Evolutionary conservation across 1,284 basidiomycete species (phyloP).

Genomic region (Marasmius sp.): DNA sequence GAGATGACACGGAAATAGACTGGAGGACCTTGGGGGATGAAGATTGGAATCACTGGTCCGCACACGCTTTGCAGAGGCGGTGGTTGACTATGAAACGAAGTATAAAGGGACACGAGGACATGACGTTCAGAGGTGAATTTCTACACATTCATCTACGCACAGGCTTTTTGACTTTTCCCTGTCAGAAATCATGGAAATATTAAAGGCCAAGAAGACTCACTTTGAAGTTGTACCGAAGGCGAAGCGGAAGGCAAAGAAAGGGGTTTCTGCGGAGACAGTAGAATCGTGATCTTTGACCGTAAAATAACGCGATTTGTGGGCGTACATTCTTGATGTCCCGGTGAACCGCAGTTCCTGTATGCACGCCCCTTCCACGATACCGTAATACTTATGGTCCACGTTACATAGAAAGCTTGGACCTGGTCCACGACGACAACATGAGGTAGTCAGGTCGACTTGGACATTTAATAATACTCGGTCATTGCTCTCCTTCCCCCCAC

Average conservation of each 20-base stretch:
- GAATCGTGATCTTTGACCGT: slow-evolving; percentile 20
- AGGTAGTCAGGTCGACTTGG: not conserved
- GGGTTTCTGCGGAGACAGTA: slow-evolving; percentile 55
- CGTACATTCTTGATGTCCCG: not conserved
- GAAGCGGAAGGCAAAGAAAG: slow-evolving; percentile 40
- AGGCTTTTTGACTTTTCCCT: slow-evolving; percentile 4
- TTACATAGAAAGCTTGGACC: not conserved
- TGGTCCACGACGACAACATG: not conserved
- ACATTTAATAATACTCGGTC: not conserved
- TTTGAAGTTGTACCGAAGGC: slow-evolving; percentile 39
- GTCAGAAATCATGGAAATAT: slow-evolving; percentile 77
- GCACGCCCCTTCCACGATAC: not conserved
- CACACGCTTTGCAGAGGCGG: slow-evolving; percentile 71
- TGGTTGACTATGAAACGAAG: slow-evolving; percentile 77
- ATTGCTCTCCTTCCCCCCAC: not conserved
- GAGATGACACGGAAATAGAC: slow-evolving; percentile 80
- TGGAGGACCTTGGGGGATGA: slow-evolving; percentile 75
- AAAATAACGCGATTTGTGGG: not conserved
- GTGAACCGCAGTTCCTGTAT: not conserved
- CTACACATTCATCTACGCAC: not conserved
- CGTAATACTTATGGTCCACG: not conserved
- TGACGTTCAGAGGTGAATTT: slow-evolving; percentile 68
- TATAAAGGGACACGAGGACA: slow-evolving; percentile 72
- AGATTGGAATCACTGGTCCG: slow-evolving; percentile 82
- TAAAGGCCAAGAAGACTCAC: slow-evolving; percentile 67